phyloP scores from a whole-genome alignment of 768 basidiomycete species.

The Suillus weaverae region DNA sequence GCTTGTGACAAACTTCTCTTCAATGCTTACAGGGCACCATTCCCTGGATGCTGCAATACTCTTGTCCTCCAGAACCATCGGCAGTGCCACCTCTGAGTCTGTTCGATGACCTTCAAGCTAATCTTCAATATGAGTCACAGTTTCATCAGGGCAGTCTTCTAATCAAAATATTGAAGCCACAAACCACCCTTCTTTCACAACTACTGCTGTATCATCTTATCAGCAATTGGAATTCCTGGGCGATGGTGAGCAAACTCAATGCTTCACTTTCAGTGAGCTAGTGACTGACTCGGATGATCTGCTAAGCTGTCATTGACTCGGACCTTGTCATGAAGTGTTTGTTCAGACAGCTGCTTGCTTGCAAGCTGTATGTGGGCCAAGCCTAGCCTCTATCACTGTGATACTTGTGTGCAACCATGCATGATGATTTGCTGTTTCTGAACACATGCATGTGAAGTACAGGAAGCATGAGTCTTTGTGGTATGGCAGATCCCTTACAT shows the following conservation, averaged over 20 bases:
- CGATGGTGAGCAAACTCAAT: constrained; percentile 60
- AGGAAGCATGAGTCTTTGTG: background rate
- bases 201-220: constrained; percentile 60
- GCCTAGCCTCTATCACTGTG: too few relatives aligned
- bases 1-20: too few relatives aligned
- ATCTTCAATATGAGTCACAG: constrained; percentile 67
- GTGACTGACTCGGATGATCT: constrained; percentile 15
- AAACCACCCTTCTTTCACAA: constrained; percentile 80
- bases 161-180: constrained; percentile 76
- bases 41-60: constrained; percentile 68
- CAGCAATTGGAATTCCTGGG: constrained; percentile 89
- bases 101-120: constrained; percentile 58
- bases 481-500: background rate
- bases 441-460: too few relatives aligned
- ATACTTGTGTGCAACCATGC: background rate
- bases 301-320: constrained; percentile 68
- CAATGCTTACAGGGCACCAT: too few relatives aligned
- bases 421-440: too few relatives aligned
- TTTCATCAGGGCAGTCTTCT: constrained; percentile 64
- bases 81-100: constrained; percentile 44
- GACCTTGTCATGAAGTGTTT: constrained; percentile 72
- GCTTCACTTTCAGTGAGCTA: background rate
- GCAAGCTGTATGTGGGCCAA: too few relatives aligned
- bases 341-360: too few relatives aligned
- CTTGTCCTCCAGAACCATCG: constrained; percentile 29